Base-by-base conservation (phyloP, 1,139 yeast genomes). In the Eremothecium cymbalariae region DNA sequence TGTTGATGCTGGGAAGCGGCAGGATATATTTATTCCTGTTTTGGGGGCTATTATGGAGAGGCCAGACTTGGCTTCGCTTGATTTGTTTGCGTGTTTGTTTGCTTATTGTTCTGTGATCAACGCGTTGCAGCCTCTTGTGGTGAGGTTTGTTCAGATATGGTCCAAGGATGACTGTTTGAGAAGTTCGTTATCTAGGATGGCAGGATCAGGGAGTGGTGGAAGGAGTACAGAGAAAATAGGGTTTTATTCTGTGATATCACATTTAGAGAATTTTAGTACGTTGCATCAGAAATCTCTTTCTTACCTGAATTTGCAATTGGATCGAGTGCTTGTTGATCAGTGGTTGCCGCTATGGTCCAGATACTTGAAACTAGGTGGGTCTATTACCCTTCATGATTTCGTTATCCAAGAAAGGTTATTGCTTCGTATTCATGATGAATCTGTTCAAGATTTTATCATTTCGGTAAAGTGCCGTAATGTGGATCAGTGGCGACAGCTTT, bases 291-390 rank as follows among this genome's bases (percentile, higher is more conserved):
- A 37, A 12, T 19, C 38, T 8, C 29, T 45, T 11, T 17, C 28
- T 11, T 41, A 38, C 27, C 18, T 42, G 19, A 25, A 42, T 8
- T 33, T 44, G 20, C 28, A 40, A 9, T 38, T 49, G 16, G 42
- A 37, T 4, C 28, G 28, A 8, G 39, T 33, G 9, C 27, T 51
- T 22, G 21, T 36, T 7, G 20, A 40, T 11, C 17, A 31, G 4
- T 51, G 56, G 56, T 24, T 47, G 11, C 54, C 53, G 1, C 28
- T 38, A 4, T 51, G 52, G 52, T 21, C 38, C 18, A 23, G 20
- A 12, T 38, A 33, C 25, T 30, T 28, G n/a, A 14, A 33, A 19
- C 7, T 19, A n/a, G 22, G 30, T n/a, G 11, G 6, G 6, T 4
- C 21, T 19, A 17, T 18, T 21, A 27, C 6, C 9, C 26, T 38